These are phyloP conservation scores for Zygoascus tannicola DNA, from an alignment of 805 yeast species.

Conservation along the genomic window DNA sequence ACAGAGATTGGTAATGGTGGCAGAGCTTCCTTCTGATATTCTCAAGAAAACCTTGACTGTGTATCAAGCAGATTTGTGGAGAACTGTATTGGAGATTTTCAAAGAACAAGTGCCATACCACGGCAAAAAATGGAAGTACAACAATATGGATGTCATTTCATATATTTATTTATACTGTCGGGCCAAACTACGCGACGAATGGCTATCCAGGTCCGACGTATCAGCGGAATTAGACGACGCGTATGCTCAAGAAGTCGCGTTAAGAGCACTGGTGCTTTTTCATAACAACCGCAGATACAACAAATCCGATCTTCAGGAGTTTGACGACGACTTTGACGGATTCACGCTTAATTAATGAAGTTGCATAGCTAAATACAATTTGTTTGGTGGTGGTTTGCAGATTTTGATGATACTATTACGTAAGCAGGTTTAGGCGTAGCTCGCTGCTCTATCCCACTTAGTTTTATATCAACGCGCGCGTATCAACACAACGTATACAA, in stretches of 20 bases:
- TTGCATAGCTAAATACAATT: too few species aligned
- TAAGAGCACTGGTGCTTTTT: constrained; percentile 68
- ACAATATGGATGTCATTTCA: constrained; percentile 88
- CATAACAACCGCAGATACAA: constrained; percentile 46
- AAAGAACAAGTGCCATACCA: constrained; percentile 81
- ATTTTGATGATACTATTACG: too few species aligned
- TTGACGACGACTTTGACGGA: neutral
- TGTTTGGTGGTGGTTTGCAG: too few species aligned
- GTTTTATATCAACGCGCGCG: too few species aligned
- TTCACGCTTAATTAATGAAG: neutral
- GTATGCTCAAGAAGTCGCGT: constrained; percentile 75
- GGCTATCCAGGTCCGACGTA: constrained; percentile 79
- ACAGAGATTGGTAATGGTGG: constrained; percentile 58
- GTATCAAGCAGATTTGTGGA: constrained; percentile 53
- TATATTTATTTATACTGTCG: constrained; percentile 71
- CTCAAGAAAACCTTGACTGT: constrained; percentile 50
- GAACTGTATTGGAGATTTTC: constrained; percentile 62
- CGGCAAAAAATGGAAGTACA: constrained; percentile 88
- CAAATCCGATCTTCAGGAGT: neutral
- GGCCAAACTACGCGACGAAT: constrained; percentile 66
- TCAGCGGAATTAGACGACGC: constrained; percentile 68
- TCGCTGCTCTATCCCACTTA: too few species aligned
- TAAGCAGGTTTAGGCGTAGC: too few species aligned
- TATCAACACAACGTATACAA: too few species aligned
- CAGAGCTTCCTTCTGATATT: constrained; percentile 50